Evolutionary conservation across 306 rosid genomes (phyloP), one percentile per base, ranked within the genome.

Genomic region (Acacia crassicarpa): DNA sequence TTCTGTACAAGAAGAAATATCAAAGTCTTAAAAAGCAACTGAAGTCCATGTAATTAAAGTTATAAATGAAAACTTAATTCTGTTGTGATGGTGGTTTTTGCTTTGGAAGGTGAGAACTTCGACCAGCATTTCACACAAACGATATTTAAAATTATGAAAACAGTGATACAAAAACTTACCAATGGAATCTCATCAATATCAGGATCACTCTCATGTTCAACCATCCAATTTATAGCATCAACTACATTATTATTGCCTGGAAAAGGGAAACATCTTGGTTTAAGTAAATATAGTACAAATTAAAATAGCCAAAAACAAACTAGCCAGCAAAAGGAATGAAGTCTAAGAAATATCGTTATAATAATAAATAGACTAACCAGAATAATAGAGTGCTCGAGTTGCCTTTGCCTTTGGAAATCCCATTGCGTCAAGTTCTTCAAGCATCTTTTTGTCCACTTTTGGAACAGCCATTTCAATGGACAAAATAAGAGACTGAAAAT

Each of bases 181-280:
- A 75, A 63, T 45, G 97, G 94, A 79, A 88, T 84, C 86, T 91
- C 88, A 86, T 90, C 92, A 73, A 94, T 90, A 35, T 89, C 87
- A 3, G 84, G 77, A 82, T 92, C 98, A 74, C 86, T 91, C 80
- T 87, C 94, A 74, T 94, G 98, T 75, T 90, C 90, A 76, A 92
- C 0, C 3, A 91, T 88, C 98, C 98, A 94, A 74, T 83, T 80
- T 82, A 94, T 77, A 53, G 96, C 90, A 46, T 83, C 93, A 81
- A 81, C 96, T 81, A 86, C 27, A 89, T 82, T 84, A 58, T 71
- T 75, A 84, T 92, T 94, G 2, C 93, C 98, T 94, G 81, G 73
- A 82, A 54, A 80, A 74, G 54, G 16, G 49, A 80, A 75, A 69
- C 67, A 49, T 67, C 16, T 46, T 9, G 83, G 67, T 79, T 23